Base-by-base conservation (phyloP, 202 grass and related monocot genomes). In the Musa balbisiana region DNA sequence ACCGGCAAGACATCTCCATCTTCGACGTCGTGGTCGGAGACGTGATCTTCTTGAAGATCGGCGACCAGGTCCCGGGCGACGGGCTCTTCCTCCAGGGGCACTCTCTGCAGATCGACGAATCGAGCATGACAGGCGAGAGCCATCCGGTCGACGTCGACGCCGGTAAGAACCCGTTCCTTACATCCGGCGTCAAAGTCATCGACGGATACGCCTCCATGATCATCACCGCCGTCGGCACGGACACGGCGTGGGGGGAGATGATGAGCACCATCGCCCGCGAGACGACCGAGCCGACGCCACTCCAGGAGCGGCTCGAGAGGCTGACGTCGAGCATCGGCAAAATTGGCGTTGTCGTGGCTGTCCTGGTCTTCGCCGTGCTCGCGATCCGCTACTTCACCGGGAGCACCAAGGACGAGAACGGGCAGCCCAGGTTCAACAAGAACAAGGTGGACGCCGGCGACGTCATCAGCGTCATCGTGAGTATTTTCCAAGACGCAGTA, bases 161-260 rank as follows among this genome's bases (percentile, higher is more conserved):
- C 52, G 63, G 69, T 2, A 22, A 62, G 33, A 62, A 2, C 66
- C 92, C 92, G 23, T 96, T 96, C 73, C 84, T 96, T 26, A 19
- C 68, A 16, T 82, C 86, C 12, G 88, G 86, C 11, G 92, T 84
- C 5, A 96, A 96, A 80, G 80, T 96, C 9, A 52, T 89, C 55
- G 86, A 96, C 19, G 92, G 92, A 8, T 91, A 83, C 24, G 86
- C 70, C 19, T 49, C 33, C 14, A 96, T 96, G 84, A 62, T 96
- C 1, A 80, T 96, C 43, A 96, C 88, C 0, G 88, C 92, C 1
- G 92, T 91, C 14, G 92, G 92, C 14, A 80, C 56, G 0, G 71
- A 87, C 72, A 96, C 92, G 0, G 53, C 76, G 17, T 96, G 92
- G 92, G 92, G 92, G 2, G 88, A 87, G 69, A 91, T 96, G 92